These are phyloP conservation scores for Clarireedia sp. DNA, from an alignment of 2,329 filamentous ascomycete species.

Conservation along the genomic window DNA sequence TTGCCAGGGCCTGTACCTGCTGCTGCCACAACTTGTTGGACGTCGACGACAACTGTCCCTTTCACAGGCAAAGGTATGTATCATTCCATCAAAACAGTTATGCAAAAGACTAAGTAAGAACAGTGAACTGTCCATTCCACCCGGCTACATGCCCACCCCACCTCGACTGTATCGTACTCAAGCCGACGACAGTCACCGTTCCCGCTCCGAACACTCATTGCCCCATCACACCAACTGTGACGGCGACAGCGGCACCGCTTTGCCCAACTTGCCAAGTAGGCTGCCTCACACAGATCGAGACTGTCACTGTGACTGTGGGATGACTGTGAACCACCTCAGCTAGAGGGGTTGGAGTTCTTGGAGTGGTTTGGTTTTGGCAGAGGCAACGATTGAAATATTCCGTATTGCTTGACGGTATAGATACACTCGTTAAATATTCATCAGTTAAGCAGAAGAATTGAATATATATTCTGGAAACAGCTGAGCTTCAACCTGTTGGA, in stretches of 20 bases:
- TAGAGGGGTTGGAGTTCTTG: too few relatives aligned
- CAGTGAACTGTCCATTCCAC: constrained; percentile 12
- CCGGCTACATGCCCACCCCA: constrained; percentile 8
- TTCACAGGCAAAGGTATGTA: not conserved
- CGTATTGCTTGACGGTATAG: too few relatives aligned
- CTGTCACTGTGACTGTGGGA: constrained; percentile 11
- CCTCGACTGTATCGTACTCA: constrained; percentile 12
- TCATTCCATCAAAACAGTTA: not conserved
- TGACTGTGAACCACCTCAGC: not conserved
- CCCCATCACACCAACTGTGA: constrained; percentile 18
- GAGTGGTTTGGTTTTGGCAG: too few relatives aligned
- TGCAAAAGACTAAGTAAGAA: not conserved
- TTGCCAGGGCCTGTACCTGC: not conserved
- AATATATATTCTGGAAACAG: too few relatives aligned
- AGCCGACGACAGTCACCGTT: constrained; percentile 7
- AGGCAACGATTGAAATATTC: too few relatives aligned
- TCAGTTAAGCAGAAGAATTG: too few relatives aligned
- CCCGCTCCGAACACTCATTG: constrained; percentile 13
- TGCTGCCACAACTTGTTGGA: constrained; percentile 13
- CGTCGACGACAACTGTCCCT: not conserved
- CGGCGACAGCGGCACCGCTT: constrained; percentile 10
- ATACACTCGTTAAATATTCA: too few relatives aligned
- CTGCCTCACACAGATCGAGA: constrained; percentile 10
- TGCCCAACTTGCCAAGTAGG: constrained; percentile 16
- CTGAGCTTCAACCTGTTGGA: too few relatives aligned